Conservation (phyloP, 2,329 filamentous ascomycete genomes). For the Drechslerella coelobrocha region DNA sequence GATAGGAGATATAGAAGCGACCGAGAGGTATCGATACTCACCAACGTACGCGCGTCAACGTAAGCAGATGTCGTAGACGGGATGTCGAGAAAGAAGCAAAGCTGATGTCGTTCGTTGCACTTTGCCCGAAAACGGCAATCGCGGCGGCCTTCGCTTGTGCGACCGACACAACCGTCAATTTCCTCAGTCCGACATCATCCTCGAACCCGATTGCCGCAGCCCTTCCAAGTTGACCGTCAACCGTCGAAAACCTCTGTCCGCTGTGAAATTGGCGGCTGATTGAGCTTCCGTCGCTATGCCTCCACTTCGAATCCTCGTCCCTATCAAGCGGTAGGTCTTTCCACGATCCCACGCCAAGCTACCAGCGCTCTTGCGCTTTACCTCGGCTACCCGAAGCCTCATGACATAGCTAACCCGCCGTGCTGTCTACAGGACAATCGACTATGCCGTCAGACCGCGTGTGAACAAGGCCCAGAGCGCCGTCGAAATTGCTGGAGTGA, state of each 20-base stretch:
- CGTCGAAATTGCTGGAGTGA: constrained; percentile 89
- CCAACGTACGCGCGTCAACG: background rate
- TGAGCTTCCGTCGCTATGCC: constrained; percentile 21
- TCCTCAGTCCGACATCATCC: background rate
- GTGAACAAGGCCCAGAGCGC: constrained; percentile 78
- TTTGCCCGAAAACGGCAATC: constrained; percentile 1
- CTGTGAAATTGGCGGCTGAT: background rate
- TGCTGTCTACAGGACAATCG: constrained; percentile 60
- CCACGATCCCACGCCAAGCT: background rate
- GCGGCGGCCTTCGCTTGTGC: constrained; percentile 8
- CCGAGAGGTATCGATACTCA: background rate
- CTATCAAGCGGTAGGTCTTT: constrained; percentile 61
- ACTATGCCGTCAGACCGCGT: constrained; percentile 71
- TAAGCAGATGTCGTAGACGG: background rate
- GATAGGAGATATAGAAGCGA: too few species aligned
- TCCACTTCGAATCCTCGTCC: constrained; percentile 64
- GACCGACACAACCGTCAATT: background rate
- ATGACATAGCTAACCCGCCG: constrained; percentile 13
- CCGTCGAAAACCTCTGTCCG: background rate
- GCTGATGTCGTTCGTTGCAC: background rate
- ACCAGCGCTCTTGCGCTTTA: background rate
- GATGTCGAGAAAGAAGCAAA: background rate
- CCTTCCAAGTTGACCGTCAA: background rate
- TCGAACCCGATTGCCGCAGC: background rate
- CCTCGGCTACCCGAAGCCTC: constrained; percentile 21